Conservation (phyloP, 441 rosid species). For the Capsella rubella region DNA sequence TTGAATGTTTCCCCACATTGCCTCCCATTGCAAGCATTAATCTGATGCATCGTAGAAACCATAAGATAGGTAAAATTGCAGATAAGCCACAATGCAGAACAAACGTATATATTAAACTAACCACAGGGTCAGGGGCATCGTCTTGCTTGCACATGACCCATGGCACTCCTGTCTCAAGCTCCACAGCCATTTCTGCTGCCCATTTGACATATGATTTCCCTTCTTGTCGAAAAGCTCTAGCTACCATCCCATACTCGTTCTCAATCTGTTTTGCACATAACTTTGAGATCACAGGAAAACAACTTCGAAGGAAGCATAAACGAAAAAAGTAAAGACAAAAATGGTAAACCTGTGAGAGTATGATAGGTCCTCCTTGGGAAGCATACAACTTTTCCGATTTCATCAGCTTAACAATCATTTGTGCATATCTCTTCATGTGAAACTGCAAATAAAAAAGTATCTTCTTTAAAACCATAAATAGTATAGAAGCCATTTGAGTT, state of each 20-base stretch:
- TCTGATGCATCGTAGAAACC: constrained; percentile 49
- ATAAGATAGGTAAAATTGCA: neutral
- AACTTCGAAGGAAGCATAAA: constrained; percentile 9
- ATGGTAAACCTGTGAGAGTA: constrained; percentile 71
- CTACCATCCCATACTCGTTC: constrained; percentile 77
- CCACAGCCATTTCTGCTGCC: constrained; percentile 83
- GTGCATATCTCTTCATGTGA: constrained; percentile 68
- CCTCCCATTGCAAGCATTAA: constrained; percentile 88
- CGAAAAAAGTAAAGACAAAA: neutral
- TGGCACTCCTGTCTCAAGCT: constrained; percentile 82
- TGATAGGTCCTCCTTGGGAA: constrained; percentile 93
- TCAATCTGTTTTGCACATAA: constrained; percentile 63
- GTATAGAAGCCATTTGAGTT: neutral
- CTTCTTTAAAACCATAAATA: neutral
- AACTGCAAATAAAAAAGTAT: constrained; percentile 47
- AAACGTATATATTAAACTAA: constrained; percentile 40
- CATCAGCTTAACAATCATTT: constrained; percentile 72
- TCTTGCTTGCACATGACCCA: constrained; percentile 96
- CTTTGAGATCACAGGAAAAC: constrained; percentile 24
- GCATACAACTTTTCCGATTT: constrained; percentile 68
- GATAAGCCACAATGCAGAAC: constrained; percentile 16
- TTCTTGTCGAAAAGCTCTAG: constrained; percentile 52
- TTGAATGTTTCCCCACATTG: constrained; percentile 75
- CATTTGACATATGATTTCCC: constrained; percentile 61
- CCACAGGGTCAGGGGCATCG: constrained; percentile 90